Percentiles rank a stretch among this genome's conserved stretches.
These are phyloP conservation scores for Pestalotiopsis fici DNA, from an alignment of 2,329 filamentous ascomycete genomes.

Conservation along the genomic window DNA sequence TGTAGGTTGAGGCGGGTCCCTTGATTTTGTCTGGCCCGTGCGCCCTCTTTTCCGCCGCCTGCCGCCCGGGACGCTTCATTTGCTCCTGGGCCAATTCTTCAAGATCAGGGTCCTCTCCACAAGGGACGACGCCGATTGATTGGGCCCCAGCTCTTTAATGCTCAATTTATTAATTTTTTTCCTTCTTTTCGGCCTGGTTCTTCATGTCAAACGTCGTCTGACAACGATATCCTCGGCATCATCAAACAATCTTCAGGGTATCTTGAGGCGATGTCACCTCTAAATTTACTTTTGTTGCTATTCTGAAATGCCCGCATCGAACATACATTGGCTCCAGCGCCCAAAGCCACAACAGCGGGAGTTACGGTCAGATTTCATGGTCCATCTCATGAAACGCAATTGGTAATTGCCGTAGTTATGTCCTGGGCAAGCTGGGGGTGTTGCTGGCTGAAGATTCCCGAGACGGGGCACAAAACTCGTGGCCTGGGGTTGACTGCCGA, in stretches of 20 bases:
- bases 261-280: neutral
- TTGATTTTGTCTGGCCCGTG: neutral
- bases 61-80: neutral
- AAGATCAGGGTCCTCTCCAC: slow-evolving; percentile 1
- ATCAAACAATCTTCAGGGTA: neutral
- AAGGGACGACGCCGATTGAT: neutral
- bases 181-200: neutral
- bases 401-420: too few relatives aligned
- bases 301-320: neutral
- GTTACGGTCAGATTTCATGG: neutral
- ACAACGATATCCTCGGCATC: slow-evolving; percentile 5
- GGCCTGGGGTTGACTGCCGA: neutral
- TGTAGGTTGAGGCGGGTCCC: neutral
- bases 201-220: neutral
- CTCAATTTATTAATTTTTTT: neutral
- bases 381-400: neutral
- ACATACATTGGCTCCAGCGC: neutral
- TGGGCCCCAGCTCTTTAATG: neutral
- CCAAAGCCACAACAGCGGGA: neutral
- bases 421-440: too few relatives aligned
- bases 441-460: too few relatives aligned
- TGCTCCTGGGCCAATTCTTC: neutral
- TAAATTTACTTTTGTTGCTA: neutral
- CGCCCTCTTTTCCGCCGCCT: neutral
- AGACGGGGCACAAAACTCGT: neutral